Evolutionary conservation across 352 stramenopile genomes (phyloP).

Genomic region (Pythium folliculosum): DNA sequence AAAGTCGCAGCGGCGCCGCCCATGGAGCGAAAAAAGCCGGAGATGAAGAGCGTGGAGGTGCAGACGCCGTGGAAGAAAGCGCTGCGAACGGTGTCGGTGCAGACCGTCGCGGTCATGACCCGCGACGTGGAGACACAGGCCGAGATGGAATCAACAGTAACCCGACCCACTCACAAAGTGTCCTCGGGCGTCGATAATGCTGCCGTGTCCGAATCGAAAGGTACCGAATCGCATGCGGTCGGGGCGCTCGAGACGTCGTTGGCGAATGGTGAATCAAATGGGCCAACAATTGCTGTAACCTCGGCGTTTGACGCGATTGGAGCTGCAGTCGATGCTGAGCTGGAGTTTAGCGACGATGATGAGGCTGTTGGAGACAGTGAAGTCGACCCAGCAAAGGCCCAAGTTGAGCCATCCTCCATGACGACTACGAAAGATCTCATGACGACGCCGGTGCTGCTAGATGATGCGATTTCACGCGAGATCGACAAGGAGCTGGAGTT

Average conservation of each 20-base stretch:
- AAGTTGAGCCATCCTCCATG: not conserved
- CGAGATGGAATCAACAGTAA: constrained; percentile 2
- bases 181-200: not conserved
- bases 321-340: constrained; percentile 28
- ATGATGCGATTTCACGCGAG: constrained; percentile 20
- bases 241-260: not conserved
- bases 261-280: not conserved
- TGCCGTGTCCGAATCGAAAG: not conserved
- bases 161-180: no score
- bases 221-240: not conserved
- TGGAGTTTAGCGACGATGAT: constrained; percentile 31
- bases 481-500: constrained; percentile 25
- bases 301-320: constrained; percentile 28
- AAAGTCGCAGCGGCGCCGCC: not conserved
- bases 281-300: not conserved
- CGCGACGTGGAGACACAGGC: constrained; percentile 28
- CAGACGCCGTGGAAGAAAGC: constrained; percentile 34
- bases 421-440: not conserved
- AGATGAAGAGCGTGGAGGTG: constrained; percentile 4
- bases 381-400: not conserved
- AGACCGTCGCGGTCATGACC: constrained; percentile 10
- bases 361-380: constrained; percentile 1
- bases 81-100: constrained; percentile 13
- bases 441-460: not conserved
- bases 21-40: not conserved